Conservation (phyloP, 306 rosid species). For the Hippophae tibetana region DNA sequence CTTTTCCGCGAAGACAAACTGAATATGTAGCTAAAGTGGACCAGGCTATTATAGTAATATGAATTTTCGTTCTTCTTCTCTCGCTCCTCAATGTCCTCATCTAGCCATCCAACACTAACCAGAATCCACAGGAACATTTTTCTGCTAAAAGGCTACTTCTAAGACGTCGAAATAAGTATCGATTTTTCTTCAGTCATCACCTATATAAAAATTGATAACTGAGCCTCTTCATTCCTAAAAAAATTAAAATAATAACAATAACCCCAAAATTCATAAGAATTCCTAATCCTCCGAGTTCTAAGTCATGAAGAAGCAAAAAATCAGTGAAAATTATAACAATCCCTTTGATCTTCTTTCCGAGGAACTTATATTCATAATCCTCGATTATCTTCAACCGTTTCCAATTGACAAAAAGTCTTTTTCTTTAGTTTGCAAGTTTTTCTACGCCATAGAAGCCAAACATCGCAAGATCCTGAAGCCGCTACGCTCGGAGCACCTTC, state of each 20-base stretch:
- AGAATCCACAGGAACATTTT: slow-evolving; percentile 12
- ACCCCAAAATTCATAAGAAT: background rate
- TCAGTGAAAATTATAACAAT: slow-evolving; percentile 11
- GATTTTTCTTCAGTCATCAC: background rate
- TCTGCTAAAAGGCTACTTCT: slow-evolving; percentile 25
- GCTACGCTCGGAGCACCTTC: slow-evolving; percentile 52
- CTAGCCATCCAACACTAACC: slow-evolving; percentile 12
- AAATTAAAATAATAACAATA: no score
- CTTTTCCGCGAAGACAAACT: slow-evolving; percentile 2
- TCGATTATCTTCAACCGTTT: slow-evolving; percentile 41
- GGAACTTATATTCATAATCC: slow-evolving; percentile 60
- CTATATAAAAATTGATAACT: background rate
- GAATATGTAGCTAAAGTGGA: background rate
- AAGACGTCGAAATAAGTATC: slow-evolving; percentile 1
- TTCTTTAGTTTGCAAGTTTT: slow-evolving; percentile 46
- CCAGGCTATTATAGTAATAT: slow-evolving; percentile 4
- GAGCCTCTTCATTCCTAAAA: background rate
- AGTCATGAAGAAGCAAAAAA: slow-evolving; percentile 43
- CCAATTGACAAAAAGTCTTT: slow-evolving; percentile 53
- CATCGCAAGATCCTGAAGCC: slow-evolving; percentile 67
- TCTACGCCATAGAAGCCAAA: slow-evolving; percentile 49
- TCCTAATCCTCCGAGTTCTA: background rate
- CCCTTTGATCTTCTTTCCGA: slow-evolving; percentile 54
- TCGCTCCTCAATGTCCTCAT: slow-evolving; percentile 5
- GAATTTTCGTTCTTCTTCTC: background rate